phyloP scores from a whole-genome alignment of 169 alveolate genomes.

The Cyclospora cayetanensis region DNA sequence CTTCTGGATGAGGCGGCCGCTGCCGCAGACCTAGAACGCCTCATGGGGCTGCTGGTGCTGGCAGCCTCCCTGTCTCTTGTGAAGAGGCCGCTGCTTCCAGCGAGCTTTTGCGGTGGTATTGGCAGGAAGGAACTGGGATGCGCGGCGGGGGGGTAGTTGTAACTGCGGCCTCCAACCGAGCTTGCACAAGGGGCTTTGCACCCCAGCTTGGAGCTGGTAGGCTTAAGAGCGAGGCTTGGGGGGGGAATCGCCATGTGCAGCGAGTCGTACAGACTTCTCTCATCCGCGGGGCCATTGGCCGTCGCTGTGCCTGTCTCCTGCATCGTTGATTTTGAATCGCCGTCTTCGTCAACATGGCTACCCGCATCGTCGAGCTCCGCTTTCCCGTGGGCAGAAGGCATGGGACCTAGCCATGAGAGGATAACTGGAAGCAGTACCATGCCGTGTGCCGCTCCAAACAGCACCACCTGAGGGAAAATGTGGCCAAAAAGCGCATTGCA shows the following conservation, averaged over 20 bases:
- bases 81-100: neutral
- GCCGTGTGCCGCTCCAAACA: constrained; percentile 72
- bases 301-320: neutral
- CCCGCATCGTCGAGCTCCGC: neutral
- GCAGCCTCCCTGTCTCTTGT: neutral
- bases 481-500: neutral
- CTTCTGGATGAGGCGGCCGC: constrained; percentile 50
- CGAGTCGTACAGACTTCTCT: neutral
- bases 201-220: constrained; percentile 39
- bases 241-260: constrained; percentile 35
- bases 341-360: constrained; percentile 31
- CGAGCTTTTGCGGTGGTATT: constrained; percentile 6
- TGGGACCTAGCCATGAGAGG: constrained; percentile 71
- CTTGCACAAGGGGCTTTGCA: neutral
- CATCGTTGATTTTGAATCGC: neutral
- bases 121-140: constrained; percentile 40
- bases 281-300: constrained; percentile 42
- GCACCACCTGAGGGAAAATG: constrained; percentile 41
- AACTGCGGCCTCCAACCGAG: neutral
- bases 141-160: neutral
- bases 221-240: constrained; percentile 55
- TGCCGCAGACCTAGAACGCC: constrained; percentile 45
- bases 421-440: constrained; percentile 72
- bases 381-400: neutral
- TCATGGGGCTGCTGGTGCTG: constrained; percentile 41